Conservation (phyloP, 2,329 filamentous ascomycete species). For the Polychaeton citri region DNA sequence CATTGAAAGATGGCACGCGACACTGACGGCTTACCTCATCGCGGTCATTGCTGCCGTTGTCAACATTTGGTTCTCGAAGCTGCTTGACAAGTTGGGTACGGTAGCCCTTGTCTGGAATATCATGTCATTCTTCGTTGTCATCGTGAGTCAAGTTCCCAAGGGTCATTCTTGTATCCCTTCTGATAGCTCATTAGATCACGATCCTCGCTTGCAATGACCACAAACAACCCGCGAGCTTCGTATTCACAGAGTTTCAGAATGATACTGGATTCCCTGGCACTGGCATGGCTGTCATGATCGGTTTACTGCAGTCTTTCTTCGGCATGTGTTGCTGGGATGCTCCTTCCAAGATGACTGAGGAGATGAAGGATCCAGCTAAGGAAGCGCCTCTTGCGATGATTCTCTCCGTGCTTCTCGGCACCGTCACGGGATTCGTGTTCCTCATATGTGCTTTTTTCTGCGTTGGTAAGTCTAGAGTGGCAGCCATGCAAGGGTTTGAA, state of each 20-base stretch:
- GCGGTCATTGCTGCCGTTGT: constrained; percentile 30
- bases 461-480: too few relatives aligned
- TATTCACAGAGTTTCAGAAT: constrained; percentile 41
- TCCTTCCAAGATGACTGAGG: constrained; percentile 35
- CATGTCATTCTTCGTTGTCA: constrained; percentile 37
- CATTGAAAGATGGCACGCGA: constrained; percentile 44
- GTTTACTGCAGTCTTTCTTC: constrained; percentile 47
- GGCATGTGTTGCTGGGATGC: constrained; percentile 46
- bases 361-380: constrained; percentile 37
- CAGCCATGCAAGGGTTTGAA: too few relatives aligned
- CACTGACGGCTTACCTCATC: constrained; percentile 39
- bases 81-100: constrained; percentile 39
- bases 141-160: too few relatives aligned
- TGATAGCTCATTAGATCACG: too few relatives aligned
- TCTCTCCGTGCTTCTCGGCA: constrained; percentile 42
- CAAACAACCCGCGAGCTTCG: constrained; percentile 39
- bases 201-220: constrained; percentile 40
- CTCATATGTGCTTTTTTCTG: constrained; percentile 46
- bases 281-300: constrained; percentile 46
- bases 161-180: too few relatives aligned
- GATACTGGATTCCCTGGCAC: constrained; percentile 40
- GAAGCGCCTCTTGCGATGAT: constrained; percentile 45
- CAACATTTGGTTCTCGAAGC: constrained; percentile 38
- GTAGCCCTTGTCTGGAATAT: constrained; percentile 43
- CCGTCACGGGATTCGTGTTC: constrained; percentile 42